phyloP scores from a whole-genome alignment of 768 basidiomycete species.

The Cystobasidium tubakii region DNA sequence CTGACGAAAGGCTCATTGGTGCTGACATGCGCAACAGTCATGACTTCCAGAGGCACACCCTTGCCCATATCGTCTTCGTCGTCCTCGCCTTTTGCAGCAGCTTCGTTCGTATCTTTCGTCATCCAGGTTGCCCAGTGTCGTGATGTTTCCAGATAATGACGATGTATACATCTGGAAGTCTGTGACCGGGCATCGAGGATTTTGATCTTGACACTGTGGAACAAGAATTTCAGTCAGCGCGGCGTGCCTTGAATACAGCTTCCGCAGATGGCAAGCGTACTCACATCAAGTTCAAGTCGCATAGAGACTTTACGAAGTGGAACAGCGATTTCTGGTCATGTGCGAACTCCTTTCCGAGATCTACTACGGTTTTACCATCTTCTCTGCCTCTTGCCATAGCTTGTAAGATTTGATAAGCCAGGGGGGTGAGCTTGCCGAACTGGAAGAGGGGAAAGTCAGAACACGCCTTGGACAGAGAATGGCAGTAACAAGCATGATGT shows the following conservation, averaged over 20 bases:
- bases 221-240: neutral
- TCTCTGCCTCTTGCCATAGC: constrained; percentile 75
- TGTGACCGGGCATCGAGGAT: constrained; percentile 38
- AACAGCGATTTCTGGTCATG: constrained; percentile 88
- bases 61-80: constrained; percentile 42
- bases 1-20: constrained; percentile 56
- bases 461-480: too few species aligned
- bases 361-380: constrained; percentile 68
- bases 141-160: constrained; percentile 71
- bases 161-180: constrained; percentile 74
- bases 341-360: constrained; percentile 67
- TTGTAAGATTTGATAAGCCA: constrained; percentile 78
- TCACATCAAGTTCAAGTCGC: constrained; percentile 57
- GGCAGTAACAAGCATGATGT: too few species aligned
- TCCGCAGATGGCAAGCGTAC: neutral
- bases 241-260: neutral
- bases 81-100: constrained; percentile 41
- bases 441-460: constrained; percentile 46
- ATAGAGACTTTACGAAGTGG: constrained; percentile 71
- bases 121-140: constrained; percentile 50
- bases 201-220: constrained; percentile 42
- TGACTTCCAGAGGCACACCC: constrained; percentile 44
- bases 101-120: constrained; percentile 31
- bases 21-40: constrained; percentile 37
- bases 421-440: constrained; percentile 72